phyloP scores from a whole-genome alignment of 75 land plant genomes.

The Cryptomeria japonica region DNA sequence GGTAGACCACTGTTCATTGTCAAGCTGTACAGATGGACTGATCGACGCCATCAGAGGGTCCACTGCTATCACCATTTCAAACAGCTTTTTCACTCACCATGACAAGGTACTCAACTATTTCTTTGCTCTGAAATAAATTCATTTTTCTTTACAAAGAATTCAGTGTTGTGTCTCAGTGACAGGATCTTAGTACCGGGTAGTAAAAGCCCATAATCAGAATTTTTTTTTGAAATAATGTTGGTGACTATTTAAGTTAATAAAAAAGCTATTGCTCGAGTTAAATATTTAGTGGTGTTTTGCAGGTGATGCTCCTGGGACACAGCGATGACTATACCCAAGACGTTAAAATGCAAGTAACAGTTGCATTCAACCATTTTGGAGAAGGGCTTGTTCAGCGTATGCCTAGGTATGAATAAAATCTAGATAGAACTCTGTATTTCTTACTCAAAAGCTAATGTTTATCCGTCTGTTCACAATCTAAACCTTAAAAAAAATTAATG shows the following conservation, averaged over 20 bases:
- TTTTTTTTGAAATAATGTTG: background rate
- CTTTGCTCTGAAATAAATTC: background rate
- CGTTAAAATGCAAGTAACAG: conserved; percentile 69
- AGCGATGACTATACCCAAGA: conserved; percentile 57
- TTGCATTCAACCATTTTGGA: conserved; percentile 80
- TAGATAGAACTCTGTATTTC: too few species aligned
- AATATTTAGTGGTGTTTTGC: background rate
- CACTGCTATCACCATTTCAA: conserved; percentile 77
- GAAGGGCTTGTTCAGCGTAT: conserved; percentile 76
- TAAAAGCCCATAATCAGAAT: background rate
- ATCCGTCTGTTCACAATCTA: too few species aligned
- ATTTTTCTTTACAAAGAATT: too few species aligned
- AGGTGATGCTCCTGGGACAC: conserved; percentile 78
- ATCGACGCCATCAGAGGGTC: conserved; percentile 79
- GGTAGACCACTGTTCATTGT: conserved; percentile 76
- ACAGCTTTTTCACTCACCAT: conserved; percentile 85
- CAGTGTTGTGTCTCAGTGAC: too few species aligned
- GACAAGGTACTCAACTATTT: conserved; percentile 47
- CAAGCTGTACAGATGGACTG: conserved; percentile 78
- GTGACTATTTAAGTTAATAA: background rate
- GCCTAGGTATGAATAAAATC: conserved; percentile 62
- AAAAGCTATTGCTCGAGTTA: too few species aligned
- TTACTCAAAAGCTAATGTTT: background rate
- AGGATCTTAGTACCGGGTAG: too few species aligned
- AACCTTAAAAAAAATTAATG: background rate